Evolutionary conservation across 2,329 filamentous ascomycete species (phyloP), one percentile per base, ranked within the genome.

Genomic region (Microascus cirrosus): DNA sequence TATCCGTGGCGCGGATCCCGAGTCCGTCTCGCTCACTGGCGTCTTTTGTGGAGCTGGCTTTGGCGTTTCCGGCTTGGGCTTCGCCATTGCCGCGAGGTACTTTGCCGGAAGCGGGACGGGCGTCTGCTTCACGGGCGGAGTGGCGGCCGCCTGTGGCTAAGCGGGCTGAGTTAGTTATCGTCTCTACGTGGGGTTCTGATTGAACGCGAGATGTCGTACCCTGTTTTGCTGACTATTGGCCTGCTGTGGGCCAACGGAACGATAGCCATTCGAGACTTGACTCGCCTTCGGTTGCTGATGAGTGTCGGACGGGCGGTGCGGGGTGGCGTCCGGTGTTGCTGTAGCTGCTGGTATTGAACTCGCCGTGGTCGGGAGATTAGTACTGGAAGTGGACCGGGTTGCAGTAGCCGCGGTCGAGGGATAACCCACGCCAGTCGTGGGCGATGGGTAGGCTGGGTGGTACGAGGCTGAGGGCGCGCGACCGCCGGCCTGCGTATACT

Each of bases 81-180:
- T 24, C 20, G 45, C n/a, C 45, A 50, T 25, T 18, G 48, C 55
- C 15, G 55, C 55, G 11, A 69, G 55, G 64, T 67, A 74, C 57
- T 74, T 73, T 5, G 73, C 70, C 1, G 74, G 74, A 11, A 77
- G 62, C 12, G 74, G 74, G 5, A 77, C 74, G 2, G 74, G 74
- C 1, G 74, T 75, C 58, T 76, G 66, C 62, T 74, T 76, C 15
- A 68, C 62, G 24, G 72, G 72, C 5, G 52, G 53, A n/a, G 22
- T 11, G n/a, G 28, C 22, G 18, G 34, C n/a, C 22, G 15, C 36
- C 32, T 51, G 57, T 25, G 28, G 39, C 36, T 54, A 10, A 36
- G 28, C 25, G 32, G 36, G 8, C 20, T 28, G n/a, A 18, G 34
- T 54, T 54, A 39, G 34, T 42, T 50, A 18, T 34, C 32, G 18